Percentiles rank a stretch among this genome's conserved stretches.
phyloP scores from a whole-genome alignment of 257 asterid genomes.

The Scutellaria baicalensis region DNA sequence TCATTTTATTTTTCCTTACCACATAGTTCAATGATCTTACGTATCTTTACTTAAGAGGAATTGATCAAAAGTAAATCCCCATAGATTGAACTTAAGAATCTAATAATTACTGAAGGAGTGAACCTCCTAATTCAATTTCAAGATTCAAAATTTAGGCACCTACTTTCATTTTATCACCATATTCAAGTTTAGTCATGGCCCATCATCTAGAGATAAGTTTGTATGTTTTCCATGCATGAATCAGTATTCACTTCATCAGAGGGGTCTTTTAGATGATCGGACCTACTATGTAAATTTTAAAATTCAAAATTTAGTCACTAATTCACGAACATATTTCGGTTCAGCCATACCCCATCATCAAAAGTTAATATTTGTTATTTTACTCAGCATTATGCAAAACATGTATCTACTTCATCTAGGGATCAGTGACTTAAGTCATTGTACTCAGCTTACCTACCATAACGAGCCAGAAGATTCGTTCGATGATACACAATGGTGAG shows the following conservation, averaged over 20 bases:
- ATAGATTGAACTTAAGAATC: neutral
- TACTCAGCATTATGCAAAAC: neutral
- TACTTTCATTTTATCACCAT: neutral
- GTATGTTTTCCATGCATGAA: no score
- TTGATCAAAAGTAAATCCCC: neutral
- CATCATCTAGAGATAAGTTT: neutral
- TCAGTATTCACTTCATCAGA: no score
- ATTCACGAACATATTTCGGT: neutral
- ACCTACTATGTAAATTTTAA: neutral
- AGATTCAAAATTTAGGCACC: neutral
- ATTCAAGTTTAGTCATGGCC: neutral
- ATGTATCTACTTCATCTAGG: neutral
- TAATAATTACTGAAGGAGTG: neutral
- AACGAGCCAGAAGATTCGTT: slow-evolving; percentile 90
- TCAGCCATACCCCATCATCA: neutral
- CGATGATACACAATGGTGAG: slow-evolving; percentile 90
- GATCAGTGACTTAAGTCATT: neutral
- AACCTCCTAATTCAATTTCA: slow-evolving; percentile 1
- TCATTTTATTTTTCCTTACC: neutral
- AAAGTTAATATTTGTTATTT: neutral
- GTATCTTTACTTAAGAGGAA: neutral
- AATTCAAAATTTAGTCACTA: neutral
- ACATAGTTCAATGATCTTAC: neutral
- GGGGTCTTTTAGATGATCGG: neutral
- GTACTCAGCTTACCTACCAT: slow-evolving; percentile 78